Evolutionary conservation across 805 yeast genomes (phyloP).

Genomic region (Zygotorulaspora sp.): DNA sequence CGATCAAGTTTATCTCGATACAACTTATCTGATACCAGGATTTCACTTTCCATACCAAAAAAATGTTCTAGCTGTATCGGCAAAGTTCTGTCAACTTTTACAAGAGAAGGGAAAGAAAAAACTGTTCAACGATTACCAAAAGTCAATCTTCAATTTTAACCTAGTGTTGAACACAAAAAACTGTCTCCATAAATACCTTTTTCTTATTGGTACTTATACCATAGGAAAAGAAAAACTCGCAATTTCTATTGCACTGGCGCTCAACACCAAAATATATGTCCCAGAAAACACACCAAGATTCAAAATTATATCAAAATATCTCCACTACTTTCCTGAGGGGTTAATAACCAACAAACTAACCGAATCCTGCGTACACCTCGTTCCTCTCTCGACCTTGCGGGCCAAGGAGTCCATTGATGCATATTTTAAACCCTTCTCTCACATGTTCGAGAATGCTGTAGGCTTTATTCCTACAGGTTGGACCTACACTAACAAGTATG

Average conservation of each 20-base stretch:
- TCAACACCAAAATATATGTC: constrained; percentile 50
- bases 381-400: constrained; percentile 57
- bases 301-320: constrained; percentile 46
- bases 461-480: constrained; percentile 90
- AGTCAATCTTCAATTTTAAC: constrained; percentile 38
- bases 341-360: constrained; percentile 40
- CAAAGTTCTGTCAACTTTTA: constrained; percentile 45
- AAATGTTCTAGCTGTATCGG: constrained; percentile 57
- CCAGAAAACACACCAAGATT: constrained; percentile 34
- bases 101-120: constrained; percentile 29
- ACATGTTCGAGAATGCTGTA: constrained; percentile 40
- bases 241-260: constrained; percentile 49
- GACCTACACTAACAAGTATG: constrained; percentile 47
- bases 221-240: constrained; percentile 93
- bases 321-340: constrained; percentile 46
- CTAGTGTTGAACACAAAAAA: constrained; percentile 13
- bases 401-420: constrained; percentile 32
- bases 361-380: constrained; percentile 61
- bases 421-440: constrained; percentile 22
- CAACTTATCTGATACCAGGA: constrained; percentile 77
- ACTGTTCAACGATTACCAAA: constrained; percentile 22
- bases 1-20: constrained; percentile 75
- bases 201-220: constrained; percentile 77
- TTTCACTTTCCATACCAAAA: constrained; percentile 77
- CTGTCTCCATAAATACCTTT: constrained; percentile 16